phyloP scores from a whole-genome alignment of 306 rosid species.

The Quercus suber region DNA sequence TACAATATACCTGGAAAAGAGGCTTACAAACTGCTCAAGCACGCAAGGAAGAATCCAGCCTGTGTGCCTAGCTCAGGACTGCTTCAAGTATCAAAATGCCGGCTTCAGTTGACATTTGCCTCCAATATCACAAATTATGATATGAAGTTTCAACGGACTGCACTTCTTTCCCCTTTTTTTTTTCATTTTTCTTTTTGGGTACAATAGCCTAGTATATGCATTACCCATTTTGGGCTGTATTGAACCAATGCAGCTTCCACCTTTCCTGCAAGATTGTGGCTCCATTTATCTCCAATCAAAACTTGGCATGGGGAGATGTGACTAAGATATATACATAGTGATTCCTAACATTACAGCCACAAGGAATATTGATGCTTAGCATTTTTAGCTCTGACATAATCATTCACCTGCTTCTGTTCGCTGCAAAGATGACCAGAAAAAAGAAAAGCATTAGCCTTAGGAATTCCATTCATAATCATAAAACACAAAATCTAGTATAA shows the following conservation, averaged over 20 bases:
- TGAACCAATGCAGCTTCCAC: slow-evolving; percentile 2
- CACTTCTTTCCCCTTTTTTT: too few relatives aligned
- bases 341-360: slow-evolving; percentile 7
- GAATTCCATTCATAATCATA: neutral
- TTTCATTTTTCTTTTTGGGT: neutral
- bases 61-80: slow-evolving; percentile 47
- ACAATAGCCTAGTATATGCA: slow-evolving; percentile 6
- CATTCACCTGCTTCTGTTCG: slow-evolving; percentile 39
- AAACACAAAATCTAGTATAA: neutral
- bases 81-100: slow-evolving; percentile 65
- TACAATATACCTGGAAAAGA: slow-evolving; percentile 54
- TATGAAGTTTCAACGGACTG: too few relatives aligned
- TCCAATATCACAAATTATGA: neutral
- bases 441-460: slow-evolving; percentile 9
- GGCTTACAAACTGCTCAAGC: slow-evolving; percentile 65
- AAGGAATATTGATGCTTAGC: neutral
- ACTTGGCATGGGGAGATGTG: neutral
- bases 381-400: neutral
- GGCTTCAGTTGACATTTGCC: slow-evolving; percentile 59
- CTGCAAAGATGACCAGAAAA: slow-evolving; percentile 39
- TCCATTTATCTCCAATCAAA: slow-evolving; percentile 5
- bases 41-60: slow-evolving; percentile 55
- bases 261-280: slow-evolving; percentile 14
- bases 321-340: neutral
- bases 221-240: neutral